Base-by-base conservation (phyloP, 371 early-diverging fungal species). In the Cokeromyces recurvatus region DNA sequence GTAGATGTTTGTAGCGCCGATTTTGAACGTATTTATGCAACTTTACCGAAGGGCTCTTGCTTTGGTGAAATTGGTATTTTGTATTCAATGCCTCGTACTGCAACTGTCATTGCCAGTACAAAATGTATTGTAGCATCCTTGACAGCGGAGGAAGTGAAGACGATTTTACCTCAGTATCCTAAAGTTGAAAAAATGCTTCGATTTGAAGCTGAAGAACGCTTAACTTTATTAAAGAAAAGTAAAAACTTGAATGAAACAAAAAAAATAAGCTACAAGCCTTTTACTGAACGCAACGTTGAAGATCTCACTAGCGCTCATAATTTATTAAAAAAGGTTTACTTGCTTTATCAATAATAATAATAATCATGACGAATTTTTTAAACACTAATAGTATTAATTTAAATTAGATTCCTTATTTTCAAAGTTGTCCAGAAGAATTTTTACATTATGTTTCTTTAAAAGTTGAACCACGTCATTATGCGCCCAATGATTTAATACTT, bases 31-130 rank as follows among this genome's bases (percentile, higher is more conserved):
- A 78, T 84, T 15, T 85, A 82, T 59, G 85, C 88, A 16, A 86
- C 82, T 17, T 59, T 89, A 41, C 67, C 73, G 0, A 71, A 77
- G 40, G 89, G 89, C 35, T 71, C 78, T n/a, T 88, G 84, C 48
- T 81, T 83, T 54, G 84, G 84, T 8, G 95, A 94, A 52, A 89
- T 95, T 22, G 93, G 90, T 0, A 81, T 92, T 4, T 66, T 93
- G 2, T 90, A 87, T 53, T 79, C 85, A 14, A 79, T 89, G 38
- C 76, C 84, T 4, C 72, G 94, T 7, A 89, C 91, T 11, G 92
- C 93, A 25, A 87, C 84, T 14, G 91, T 94, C 1, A 59, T 85
- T 21, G 84, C 89, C 15, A 74, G 77, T 29, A 76, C 76, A n/a
- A 80, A 79, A 34, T 86, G 89, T 47, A 69, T 82, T 9, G 74